Evolutionary conservation across 768 basidiomycete genomes (phyloP).

Genomic region (Strobilomyces dryophilus): DNA sequence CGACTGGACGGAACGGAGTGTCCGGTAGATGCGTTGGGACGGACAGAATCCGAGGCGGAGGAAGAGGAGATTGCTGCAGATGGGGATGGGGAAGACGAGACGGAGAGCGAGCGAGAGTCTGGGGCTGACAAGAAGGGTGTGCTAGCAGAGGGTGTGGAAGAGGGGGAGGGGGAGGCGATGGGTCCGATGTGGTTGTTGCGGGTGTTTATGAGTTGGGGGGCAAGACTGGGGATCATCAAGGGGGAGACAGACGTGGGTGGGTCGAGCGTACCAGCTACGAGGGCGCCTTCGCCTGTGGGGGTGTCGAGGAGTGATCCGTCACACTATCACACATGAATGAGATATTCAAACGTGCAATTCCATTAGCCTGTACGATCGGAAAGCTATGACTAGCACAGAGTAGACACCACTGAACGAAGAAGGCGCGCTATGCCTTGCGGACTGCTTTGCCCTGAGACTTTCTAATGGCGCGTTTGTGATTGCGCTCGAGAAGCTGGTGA

Average conservation of each 20-base stretch:
- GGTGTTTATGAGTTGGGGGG: constrained; percentile 77
- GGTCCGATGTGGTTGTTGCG: constrained; percentile 74
- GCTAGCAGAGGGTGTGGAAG: constrained; percentile 17
- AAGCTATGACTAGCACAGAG: neutral
- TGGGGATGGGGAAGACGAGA: constrained; percentile 28
- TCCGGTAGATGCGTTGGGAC: constrained; percentile 62
- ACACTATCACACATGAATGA: constrained; percentile 13
- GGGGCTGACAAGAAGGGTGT: constrained; percentile 14
- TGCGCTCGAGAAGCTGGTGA: constrained; percentile 62
- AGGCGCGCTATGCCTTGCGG: constrained; percentile 20
- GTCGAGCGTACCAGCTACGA: constrained; percentile 10
- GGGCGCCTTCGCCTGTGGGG: constrained; percentile 16
- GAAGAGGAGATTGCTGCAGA: constrained; percentile 47
- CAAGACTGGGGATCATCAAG: constrained; percentile 49
- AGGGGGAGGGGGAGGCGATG: constrained; percentile 53
- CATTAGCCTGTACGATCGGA: constrained; percentile 6
- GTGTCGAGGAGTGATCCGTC: constrained; percentile 3
- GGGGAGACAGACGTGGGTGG: constrained; percentile 19
- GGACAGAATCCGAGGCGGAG: constrained; percentile 74
- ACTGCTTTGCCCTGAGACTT: constrained; percentile 67
- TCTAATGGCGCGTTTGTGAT: constrained; percentile 65
- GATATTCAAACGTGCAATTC: constrained; percentile 3
- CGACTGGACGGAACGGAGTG: constrained; percentile 59
- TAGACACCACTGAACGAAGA: neutral
- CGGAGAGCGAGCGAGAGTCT: constrained; percentile 29